A percentile compares a stretch with the other conserved stretches of the same genome.
phyloP scores from a whole-genome alignment of 75 land plant species.

The Selaginella moellendorffii region DNA sequence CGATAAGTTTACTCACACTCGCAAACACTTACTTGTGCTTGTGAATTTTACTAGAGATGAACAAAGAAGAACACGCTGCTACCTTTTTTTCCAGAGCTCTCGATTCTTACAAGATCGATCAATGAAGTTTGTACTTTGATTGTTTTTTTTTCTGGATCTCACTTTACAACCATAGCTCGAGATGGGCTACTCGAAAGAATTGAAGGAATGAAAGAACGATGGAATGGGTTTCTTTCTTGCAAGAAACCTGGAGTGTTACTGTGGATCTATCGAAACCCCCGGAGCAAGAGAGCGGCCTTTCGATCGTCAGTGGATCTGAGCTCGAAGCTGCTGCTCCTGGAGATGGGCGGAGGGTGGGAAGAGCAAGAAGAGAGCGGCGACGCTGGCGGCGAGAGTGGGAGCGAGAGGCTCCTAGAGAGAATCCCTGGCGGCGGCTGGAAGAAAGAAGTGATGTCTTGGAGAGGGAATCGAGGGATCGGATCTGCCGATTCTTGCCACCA shows the following conservation, averaged over 20 bases:
- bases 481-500: background rate
- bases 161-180: too few relatives aligned
- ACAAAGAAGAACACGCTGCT: too few relatives aligned
- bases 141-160: too few relatives aligned
- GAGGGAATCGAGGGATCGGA: background rate
- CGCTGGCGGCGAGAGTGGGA: background rate
- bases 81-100: too few relatives aligned
- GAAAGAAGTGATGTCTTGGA: background rate
- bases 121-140: too few relatives aligned
- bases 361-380: background rate
- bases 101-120: too few relatives aligned
- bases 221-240: background rate
- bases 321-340: background rate
- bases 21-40: too few relatives aligned
- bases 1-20: too few relatives aligned
- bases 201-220: background rate
- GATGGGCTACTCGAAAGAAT: background rate
- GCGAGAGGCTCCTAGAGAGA: background rate
- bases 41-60: too few relatives aligned
- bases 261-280: background rate
- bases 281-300: background rate
- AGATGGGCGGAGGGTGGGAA: too few relatives aligned
- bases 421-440: background rate
- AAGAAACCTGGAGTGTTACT: too few relatives aligned
- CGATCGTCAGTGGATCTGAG: too few relatives aligned